Evolutionary conservation across 2,329 filamentous ascomycete genomes (phyloP), one percentile per base, ranked within the genome.

Genomic region (Ophidiomyces ophidiicola): DNA sequence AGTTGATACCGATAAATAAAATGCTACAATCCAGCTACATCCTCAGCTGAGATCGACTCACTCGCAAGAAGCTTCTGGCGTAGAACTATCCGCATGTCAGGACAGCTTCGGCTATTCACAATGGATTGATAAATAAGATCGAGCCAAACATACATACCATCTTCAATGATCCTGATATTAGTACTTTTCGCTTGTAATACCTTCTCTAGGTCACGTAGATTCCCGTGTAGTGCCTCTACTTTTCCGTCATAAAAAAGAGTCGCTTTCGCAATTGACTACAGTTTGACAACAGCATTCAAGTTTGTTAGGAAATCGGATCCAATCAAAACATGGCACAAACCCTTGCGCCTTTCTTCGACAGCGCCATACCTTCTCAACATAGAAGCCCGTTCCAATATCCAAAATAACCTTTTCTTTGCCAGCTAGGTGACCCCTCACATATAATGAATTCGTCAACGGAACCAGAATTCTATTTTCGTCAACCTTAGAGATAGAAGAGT

Each of bases 361-460:
- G 5, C 8, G 17, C 40, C 54, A 41, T 48, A 81, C 80, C 75
- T 98, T 98, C 64, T 96, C 87, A 38, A 96, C 79, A 55, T 86
- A 87, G 59, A 92, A 96, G 0, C 88, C 88, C 1, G 88, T 96
- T 14, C 88, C 88, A 14, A 94, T 77, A 59, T 96, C 88, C 28
- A 96, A 85, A 43, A 96, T 70, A 5, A 94, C 85, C 45, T 77
- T 78, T 42, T 83, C 74, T 1, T 79, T 71, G 59, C 80, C 75
- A 32, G 81, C 72, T 28, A 96, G 69, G 26, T 73, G 78, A 21
- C 88, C 92, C 18, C 82, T 81, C 11, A 98, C 88, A 62, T 98
- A 98, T 20, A 98, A 72, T 1, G 87, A 94, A 52, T 83, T 90
- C 8, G 90, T 98, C 46, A 98, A 65, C 0, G 92, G 90, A n/a